Evolutionary conservation across 352 stramenopile species (phyloP).

Genomic region (Globisporangium iwayamae): DNA sequence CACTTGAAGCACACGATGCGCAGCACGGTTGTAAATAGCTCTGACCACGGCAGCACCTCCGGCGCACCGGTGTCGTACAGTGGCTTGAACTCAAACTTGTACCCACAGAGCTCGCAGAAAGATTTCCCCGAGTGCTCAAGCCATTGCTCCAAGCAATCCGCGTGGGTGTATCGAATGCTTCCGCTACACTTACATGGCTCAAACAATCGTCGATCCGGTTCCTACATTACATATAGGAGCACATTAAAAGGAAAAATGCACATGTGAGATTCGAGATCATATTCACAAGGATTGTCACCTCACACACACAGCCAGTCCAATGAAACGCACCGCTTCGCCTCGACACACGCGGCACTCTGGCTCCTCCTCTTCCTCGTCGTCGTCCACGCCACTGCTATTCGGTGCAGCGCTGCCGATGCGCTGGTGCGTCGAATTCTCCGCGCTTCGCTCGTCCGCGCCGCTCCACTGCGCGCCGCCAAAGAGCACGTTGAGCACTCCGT

Average conservation of each 20-base stretch:
- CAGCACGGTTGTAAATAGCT: slow-evolving; percentile 84
- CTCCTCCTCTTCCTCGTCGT: slow-evolving; percentile 65
- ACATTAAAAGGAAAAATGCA: not conserved
- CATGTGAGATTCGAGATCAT: slow-evolving; percentile 2
- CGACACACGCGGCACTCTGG: slow-evolving; percentile 93
- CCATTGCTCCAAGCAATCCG: slow-evolving; percentile 94
- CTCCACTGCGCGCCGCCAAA: slow-evolving; percentile 1
- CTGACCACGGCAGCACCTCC: slow-evolving; percentile 79
- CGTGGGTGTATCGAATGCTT: slow-evolving; percentile 93
- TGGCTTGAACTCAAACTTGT: slow-evolving; percentile 91
- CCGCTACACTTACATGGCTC: slow-evolving; percentile 93
- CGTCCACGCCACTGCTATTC: not conserved
- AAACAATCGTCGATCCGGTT: slow-evolving; percentile 70
- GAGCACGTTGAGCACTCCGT: slow-evolving; percentile 6
- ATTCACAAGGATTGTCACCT: not conserved
- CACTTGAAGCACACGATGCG: slow-evolving; percentile 83
- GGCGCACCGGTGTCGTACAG: slow-evolving; percentile 88
- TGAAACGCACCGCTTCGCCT: slow-evolving; percentile 76
- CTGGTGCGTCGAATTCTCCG: not conserved
- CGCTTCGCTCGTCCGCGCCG: not conserved
- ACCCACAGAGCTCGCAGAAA: slow-evolving; percentile 92
- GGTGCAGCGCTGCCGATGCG: not conserved
- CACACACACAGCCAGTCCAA: not conserved
- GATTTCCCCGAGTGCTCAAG: slow-evolving; percentile 89
- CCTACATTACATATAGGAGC: slow-evolving; percentile 22